Evolutionary conservation across 73 alveolate species (phyloP), one percentile per base, ranked within the genome.

Genomic region (Uronychia binucleata): DNA sequence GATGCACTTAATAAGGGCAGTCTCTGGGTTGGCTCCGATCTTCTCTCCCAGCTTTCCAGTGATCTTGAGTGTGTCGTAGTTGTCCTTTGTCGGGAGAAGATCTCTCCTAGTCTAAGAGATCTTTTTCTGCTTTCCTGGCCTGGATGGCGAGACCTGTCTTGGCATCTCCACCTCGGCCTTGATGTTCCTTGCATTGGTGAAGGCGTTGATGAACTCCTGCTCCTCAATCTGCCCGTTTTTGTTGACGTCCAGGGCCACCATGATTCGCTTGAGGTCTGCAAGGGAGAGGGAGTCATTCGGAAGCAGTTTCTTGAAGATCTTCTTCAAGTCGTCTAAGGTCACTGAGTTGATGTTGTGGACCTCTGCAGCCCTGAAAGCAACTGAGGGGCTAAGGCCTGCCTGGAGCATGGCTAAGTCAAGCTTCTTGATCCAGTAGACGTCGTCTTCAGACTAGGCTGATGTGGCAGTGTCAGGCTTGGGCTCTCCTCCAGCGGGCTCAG

Each of bases 331-430:
- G n/a, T 85, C 86, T 35, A 46, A 31, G 58, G 91, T 46, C 0
- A 85, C 81, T 28, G 77, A 83, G 1, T 34, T 57, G 27, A 34
- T 75, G 28, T 85, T 81, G 77, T 85, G 58, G 30, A 77, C 34
- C 25, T 85, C 91, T 28, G 91, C 91, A 0, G 91, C 85, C 78
- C 77, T 85, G 32, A 85, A 85, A 8, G 91, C 91, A 1, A 85
- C 91, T 1, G 80, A 76, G 11, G 91, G 91, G 29, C 86, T 77
- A 25, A 85, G 26, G 13, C 84, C 75, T 30, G 76, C 85, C 46
- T 84, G 35, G 1, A 85, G 86, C 85, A 85, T 77, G 13, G 86
- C 91, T 74, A 34, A 33, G 46, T 85, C 91, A 31, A 85, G 86
- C 31, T 85, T 77, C 33, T 81, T 85, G 28, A 85, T 77, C 86